Evolutionary conservation across 352 stramenopile genomes (phyloP), one percentile per base, ranked within the genome.

Genomic region (Globisporangium splendens): DNA sequence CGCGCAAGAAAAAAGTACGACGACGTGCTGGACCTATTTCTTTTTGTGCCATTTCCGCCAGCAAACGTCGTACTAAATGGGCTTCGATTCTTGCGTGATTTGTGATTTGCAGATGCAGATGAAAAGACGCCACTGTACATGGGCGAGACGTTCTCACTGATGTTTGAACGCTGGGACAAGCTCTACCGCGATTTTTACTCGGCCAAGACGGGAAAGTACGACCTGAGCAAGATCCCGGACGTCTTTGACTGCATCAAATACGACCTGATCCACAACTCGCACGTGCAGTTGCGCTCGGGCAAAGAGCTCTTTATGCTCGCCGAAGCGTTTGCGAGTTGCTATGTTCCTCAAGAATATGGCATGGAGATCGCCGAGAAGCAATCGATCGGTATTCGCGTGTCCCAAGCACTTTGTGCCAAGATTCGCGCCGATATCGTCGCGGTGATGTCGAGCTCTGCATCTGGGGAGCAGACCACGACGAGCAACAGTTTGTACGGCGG

Each of bases 181-280:
- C 83, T 98, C 39, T 87, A 91, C 63, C 89, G 92, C 22, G 95
- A 98, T 62, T 97, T 99, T 13, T 98, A 98, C 69, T 96, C 95
- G 21, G 56, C 61, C 14, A 94, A 95, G 56, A 91, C 77, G 22
- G 77, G 86, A 21, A 89, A 91, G 51, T 98, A 97, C 70, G 91
- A 98, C 72, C 69, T 99, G 39, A 97, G 87, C 50, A 91, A 98
- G 59, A 91, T 99, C 28, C 97, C 98, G 12, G 98, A 99, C 59
- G 87, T 99, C 8, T 96, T 98, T 69, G 97, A 99, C 71, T 98
- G 97, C 64, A 96, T 98, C 58, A 96, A 98, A 65, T 99, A 98
- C 72, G 97, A 99, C 70, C 79, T 98, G 54, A 77, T 99, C 3
- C 98, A 99, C 77, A 99, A 99, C 72, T 60, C 85, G 15, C 83